Conservation (phyloP, 208 protist species). For the Entamoeba histolytica region DNA sequence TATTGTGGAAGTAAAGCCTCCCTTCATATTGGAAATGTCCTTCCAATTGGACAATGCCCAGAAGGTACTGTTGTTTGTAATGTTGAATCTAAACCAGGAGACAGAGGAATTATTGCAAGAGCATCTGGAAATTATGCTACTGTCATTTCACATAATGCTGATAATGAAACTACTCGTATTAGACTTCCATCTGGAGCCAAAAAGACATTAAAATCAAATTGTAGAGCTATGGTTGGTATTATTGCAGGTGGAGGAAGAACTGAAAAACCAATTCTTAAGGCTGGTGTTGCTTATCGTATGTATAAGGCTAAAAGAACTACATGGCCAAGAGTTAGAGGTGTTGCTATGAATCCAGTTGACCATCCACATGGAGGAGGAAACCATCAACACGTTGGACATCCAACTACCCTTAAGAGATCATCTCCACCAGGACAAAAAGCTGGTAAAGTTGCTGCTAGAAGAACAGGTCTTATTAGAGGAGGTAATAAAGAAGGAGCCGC, state of each 20-base stretch:
- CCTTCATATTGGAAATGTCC: constrained; percentile 80
- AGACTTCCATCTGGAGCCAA: constrained; percentile 89
- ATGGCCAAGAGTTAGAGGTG: constrained; percentile 91
- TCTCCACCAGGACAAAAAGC: constrained; percentile 78
- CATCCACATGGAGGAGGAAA: constrained; percentile 99
- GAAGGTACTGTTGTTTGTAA: constrained; percentile 97
- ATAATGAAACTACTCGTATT: constrained; percentile 76
- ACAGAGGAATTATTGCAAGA: constrained; percentile 72
- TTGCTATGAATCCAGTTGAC: constrained; percentile 80
- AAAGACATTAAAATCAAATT: constrained; percentile 67
- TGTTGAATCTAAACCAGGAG: constrained; percentile 78
- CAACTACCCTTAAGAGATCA: constrained; percentile 38
- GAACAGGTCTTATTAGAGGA: constrained; percentile 55
- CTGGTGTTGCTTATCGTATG: constrained; percentile 85
- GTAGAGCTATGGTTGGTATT: constrained; percentile 86
- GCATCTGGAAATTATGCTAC: constrained; percentile 81
- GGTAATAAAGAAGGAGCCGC: not conserved
- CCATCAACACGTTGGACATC: constrained; percentile 95
- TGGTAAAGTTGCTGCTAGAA: constrained; percentile 90
- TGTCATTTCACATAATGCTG: constrained; percentile 76
- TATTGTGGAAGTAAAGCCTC: constrained; percentile 80
- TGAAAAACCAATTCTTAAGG: constrained; percentile 97
- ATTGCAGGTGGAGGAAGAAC: constrained; percentile 89
- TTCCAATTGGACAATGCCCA: constrained; percentile 76
- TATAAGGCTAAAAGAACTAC: constrained; percentile 88